Percentiles rank a stretch among this genome's conserved stretches.
phyloP scores from a whole-genome alignment of 176 grass and related monocot genomes.

The Paspalum notatum region DNA sequence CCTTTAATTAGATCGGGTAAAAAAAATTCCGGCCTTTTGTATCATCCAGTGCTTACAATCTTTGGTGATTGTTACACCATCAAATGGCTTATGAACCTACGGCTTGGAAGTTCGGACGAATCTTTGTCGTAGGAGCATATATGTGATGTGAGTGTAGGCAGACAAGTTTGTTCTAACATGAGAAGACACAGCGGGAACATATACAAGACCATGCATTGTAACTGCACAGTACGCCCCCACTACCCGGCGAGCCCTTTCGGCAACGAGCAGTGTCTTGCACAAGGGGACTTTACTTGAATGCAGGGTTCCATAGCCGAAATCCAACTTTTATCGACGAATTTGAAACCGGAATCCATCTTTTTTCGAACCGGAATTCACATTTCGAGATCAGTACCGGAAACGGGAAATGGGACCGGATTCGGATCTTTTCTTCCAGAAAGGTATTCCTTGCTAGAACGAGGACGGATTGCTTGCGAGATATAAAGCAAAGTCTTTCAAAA shows the following conservation, averaged over 20 bases:
- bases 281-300: background rate
- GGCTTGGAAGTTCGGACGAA: background rate
- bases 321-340: too few relatives aligned
- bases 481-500: too few relatives aligned
- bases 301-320: too few relatives aligned
- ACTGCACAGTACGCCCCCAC: background rate
- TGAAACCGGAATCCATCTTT: too few relatives aligned
- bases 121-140: background rate
- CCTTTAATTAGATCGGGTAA: too few relatives aligned
- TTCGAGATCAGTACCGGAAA: too few relatives aligned
- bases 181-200: background rate
- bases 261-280: background rate
- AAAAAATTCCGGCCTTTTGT: background rate
- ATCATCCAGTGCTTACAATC: background rate
- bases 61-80: background rate
- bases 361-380: too few relatives aligned
- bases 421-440: too few relatives aligned
- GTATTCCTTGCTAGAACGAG: too few relatives aligned
- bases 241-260: background rate
- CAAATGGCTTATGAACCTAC: background rate
- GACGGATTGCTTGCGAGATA: background rate
- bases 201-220: background rate
- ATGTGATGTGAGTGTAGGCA: background rate
- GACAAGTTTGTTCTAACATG: background rate
- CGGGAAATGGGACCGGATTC: too few relatives aligned